Percentiles rank a stretch among this genome's conserved stretches.
These are phyloP conservation scores for Aegilops sharonensis DNA, from an alignment of 176 grass and related monocot species.

Conservation along the genomic window DNA sequence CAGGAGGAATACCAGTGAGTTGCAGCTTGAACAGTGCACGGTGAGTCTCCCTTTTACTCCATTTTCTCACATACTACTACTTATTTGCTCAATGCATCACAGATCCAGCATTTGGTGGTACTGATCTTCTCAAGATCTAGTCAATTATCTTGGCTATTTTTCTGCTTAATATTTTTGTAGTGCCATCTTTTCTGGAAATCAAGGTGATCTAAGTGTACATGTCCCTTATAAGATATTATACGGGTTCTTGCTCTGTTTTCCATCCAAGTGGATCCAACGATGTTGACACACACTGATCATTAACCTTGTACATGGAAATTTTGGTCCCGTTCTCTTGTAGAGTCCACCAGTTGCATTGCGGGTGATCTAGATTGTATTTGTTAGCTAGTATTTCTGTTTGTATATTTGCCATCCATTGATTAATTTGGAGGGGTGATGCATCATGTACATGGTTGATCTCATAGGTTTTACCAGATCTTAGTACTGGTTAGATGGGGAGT, in stretches of 20 bases:
- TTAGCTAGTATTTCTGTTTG: neutral
- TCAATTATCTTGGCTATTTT: no score
- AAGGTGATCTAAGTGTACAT: no score
- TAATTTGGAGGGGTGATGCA: neutral
- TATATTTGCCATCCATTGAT: neutral
- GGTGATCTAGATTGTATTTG: neutral
- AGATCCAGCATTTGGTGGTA: no score
- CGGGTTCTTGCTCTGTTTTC: no score
- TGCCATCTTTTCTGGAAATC: no score
- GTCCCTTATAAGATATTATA: no score
- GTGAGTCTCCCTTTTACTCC: neutral
- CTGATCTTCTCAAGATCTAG: no score
- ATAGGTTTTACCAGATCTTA: neutral
- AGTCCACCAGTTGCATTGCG: neutral
- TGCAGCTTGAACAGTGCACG: neutral
- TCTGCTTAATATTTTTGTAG: no score
- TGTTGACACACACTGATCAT: no score
- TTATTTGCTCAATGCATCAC: no score
- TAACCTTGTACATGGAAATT: neutral
- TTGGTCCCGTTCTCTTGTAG: neutral
- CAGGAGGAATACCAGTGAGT: neutral
- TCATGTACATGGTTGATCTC: neutral
- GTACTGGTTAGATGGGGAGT: neutral
- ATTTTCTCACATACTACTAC: no score
- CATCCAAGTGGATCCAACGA: no score